Evolutionary conservation across 768 basidiomycete species (phyloP).

Genomic region (Tubosaeta sp.): DNA sequence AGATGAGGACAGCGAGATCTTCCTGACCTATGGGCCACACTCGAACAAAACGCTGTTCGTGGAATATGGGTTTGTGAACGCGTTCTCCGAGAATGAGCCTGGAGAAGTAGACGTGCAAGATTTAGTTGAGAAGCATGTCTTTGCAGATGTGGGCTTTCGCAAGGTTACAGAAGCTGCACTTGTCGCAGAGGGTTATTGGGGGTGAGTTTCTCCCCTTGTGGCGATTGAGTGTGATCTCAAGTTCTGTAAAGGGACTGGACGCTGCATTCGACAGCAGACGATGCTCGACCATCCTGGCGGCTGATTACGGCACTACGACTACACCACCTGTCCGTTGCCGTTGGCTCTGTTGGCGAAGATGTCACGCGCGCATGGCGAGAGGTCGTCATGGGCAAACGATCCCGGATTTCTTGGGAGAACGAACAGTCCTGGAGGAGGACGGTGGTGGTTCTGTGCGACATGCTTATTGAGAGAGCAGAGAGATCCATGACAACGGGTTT

Average conservation of each 20-base stretch:
- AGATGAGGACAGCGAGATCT: constrained; percentile 58
- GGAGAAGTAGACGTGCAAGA: constrained; percentile 66
- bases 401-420: constrained; percentile 44
- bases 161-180: constrained; percentile 51
- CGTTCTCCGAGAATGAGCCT: constrained; percentile 24
- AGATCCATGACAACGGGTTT: constrained; percentile 7
- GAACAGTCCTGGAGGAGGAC: constrained; percentile 45
- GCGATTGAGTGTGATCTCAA: background rate
- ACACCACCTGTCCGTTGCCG: constrained; percentile 44
- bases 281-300: constrained; percentile 77
- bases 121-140: constrained; percentile 48
- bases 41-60: constrained; percentile 72
- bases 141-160: constrained; percentile 36
- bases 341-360: constrained; percentile 22
- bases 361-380: constrained; percentile 49
- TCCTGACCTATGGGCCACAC: constrained; percentile 77
- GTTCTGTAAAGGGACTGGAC: constrained; percentile 66
- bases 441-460: constrained; percentile 37
- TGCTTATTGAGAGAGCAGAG: constrained; percentile 33
- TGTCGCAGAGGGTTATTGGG: constrained; percentile 73
- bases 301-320: constrained; percentile 70
- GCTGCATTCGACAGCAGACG: constrained; percentile 53
- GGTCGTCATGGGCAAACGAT: constrained; percentile 44
- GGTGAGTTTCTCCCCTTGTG: constrained; percentile 42
- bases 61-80: constrained; percentile 86